These are phyloP conservation scores for Acephala macrosclerotiorum DNA, from an alignment of 2,329 filamentous ascomycete genomes.

Conservation along the genomic window DNA sequence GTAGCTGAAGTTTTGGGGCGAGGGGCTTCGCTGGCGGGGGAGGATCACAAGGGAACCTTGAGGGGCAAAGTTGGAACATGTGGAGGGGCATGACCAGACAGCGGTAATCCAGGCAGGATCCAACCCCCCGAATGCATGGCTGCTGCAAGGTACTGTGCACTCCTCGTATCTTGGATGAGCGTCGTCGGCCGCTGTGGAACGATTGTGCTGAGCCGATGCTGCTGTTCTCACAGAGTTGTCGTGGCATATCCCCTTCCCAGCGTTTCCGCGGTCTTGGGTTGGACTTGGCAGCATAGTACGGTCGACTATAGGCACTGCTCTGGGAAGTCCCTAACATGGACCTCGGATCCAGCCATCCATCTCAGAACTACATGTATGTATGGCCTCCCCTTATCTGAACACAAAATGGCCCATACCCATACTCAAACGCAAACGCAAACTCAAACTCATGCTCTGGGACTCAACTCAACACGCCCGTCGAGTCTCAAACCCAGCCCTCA, in stretches of 20 bases:
- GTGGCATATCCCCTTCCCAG: too few species aligned
- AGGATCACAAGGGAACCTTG: not conserved
- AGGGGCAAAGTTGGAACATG: not conserved
- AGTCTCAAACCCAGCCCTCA: too few species aligned
- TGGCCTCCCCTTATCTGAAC: too few species aligned
- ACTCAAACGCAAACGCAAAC: not conserved
- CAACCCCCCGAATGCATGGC: not conserved
- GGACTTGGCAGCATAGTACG: not conserved
- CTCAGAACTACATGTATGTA: too few species aligned
- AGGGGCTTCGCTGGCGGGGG: not conserved
- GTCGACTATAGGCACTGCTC: not conserved
- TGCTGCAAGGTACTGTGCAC: not conserved
- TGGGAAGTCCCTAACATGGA: too few species aligned
- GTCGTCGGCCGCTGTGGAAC: not conserved
- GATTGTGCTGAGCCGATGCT: not conserved
- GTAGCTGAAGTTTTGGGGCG: not conserved
- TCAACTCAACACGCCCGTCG: not conserved
- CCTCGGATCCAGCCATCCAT: too few species aligned
- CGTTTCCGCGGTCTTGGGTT: not conserved
- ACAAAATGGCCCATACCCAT: not conserved
- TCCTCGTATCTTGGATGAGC: not conserved
- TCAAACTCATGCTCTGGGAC: not conserved
- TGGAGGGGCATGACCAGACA: not conserved
- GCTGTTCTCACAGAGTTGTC: not conserved
- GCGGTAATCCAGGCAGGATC: not conserved